These are phyloP conservation scores for Gaertneriomyces sp. DNA, from an alignment of 192 early-diverging fungal genomes.

Conservation along the genomic window DNA sequence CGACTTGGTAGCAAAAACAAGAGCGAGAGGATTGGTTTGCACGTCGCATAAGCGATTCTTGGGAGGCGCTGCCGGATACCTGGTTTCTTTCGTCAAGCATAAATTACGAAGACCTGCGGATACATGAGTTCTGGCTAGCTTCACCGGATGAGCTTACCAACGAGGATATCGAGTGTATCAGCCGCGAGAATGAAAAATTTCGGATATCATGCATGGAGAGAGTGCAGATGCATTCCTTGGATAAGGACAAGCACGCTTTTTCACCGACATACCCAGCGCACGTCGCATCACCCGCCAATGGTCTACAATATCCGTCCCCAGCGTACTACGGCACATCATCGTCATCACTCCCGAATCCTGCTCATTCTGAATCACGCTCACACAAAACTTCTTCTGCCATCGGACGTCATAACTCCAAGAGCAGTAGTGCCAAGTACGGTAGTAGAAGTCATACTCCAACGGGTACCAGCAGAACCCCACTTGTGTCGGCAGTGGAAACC, in stretches of 20 bases:
- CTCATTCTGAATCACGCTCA: too few species aligned
- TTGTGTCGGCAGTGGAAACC: too few species aligned
- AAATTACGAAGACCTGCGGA: background rate
- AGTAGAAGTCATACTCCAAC: too few species aligned
- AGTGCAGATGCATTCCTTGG: too few species aligned
- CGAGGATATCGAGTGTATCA: background rate
- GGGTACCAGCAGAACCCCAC: too few species aligned
- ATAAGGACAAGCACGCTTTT: background rate
- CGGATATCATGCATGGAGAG: background rate
- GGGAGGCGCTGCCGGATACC: conserved; percentile 1
- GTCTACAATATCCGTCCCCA: background rate
- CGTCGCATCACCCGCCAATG: background rate
- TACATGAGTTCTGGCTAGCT: conserved; percentile 16
- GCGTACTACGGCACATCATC: too few species aligned
- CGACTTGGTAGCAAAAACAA: conserved; percentile 20
- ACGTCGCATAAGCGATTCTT: conserved; percentile 3
- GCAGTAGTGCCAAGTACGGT: too few species aligned
- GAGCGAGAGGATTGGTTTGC: conserved; percentile 15
- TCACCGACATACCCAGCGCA: conserved; percentile 2
- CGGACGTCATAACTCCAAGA: too few species aligned
- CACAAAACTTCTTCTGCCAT: too few species aligned
- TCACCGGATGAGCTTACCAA: conserved; percentile 4
- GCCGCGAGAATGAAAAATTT: conserved; percentile 8
- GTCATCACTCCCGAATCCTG: too few species aligned
- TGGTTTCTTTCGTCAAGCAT: conserved; percentile 11